Evolutionary conservation across 2,329 filamentous ascomycete genomes (phyloP), one percentile per base, ranked within the genome.

Genomic region (Parascedosporium putredinis): DNA sequence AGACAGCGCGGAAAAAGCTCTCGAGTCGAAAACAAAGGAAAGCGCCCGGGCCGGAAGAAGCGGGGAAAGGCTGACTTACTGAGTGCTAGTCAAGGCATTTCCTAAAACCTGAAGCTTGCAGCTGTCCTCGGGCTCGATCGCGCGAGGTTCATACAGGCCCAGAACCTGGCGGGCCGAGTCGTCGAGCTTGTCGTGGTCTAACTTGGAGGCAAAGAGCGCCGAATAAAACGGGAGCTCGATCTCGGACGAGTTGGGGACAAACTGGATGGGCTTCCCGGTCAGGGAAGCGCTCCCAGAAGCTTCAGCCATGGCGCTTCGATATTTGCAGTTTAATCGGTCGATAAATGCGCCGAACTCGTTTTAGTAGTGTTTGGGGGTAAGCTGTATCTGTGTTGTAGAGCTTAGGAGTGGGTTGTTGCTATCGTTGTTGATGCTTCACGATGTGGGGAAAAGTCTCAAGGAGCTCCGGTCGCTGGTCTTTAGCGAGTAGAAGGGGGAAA

Each of bases 161-260:
- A 95, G 75, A 2, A 97, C 77, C 53, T 84, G 83, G 42, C 91
- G 86, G 22, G 89, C 86, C 8, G 90, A 95, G 66, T 95, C 91
- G 70, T 96, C 87, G 47, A 98, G 86, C 69, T 90, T 95, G 70
- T 96, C 93, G 76, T 95, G 84, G 65, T 97, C 89, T 63, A 98
- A 88, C 70, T 98, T 98, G 56, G 85, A 86, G 5, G 84, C 81
- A 52, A 94, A 93, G n/a, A 98, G 79, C 4, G 88, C 84, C 43
- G 87, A 85, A 64, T 96, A 98, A 68, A 98, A 98, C 42, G 89
- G 88, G 40, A 97, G 76, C 64, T 98, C 93, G 62, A 97, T 89
- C 68, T 96, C 88, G 45, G 91, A 95, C 36, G 84, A 80, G 73
- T 95, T 97, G 1, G 91, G 84, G 53, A 88, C 88, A 67, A 90